Base-by-base conservation (phyloP, 1,139 yeast genomes). In the Candida smagusa region DNA sequence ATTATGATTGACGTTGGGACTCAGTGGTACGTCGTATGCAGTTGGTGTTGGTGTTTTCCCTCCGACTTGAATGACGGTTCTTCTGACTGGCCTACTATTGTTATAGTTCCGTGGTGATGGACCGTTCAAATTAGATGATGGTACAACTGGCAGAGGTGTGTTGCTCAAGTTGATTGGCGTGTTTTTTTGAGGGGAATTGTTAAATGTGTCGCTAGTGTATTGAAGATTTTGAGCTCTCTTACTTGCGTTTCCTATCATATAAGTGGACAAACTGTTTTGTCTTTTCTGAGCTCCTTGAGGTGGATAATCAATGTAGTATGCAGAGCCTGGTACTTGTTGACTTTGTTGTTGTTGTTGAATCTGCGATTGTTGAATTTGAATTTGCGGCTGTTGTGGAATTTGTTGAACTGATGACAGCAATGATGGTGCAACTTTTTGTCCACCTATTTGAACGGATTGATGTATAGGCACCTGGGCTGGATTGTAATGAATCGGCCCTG, bases 11-110 rank as follows among this genome's bases (percentile, higher is more conserved):
- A 65, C 56, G 36, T 56, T 63, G 9, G 76, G 75, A 42, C 70
- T 63, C 13, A 66, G 59, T 3, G 76, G 76, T 9, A 69, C 62
- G 26, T 69, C 75, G 49, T 65, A 68, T 9, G 68, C 52, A 11
- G 72, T 61, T 12, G 72, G 72, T 0, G 74, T 65, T 2, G 75
- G 74, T 9, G 75, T 69, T 38, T 65, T 65, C 41, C 49, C 29
- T 27, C 29, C 53, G 33, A 30, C 38, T 19, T 22, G 28, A 34
- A 38, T 30, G 30, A 41, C 35, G 12, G 37, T 42, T 36, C 48
- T 44, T 26, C 48, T 36, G 9, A 33, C 40, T 21, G 24, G 32
- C 12, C 32, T 28, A 19, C 28, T 26, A 5, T 16, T 16, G 34
- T 23, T 29, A 22, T 27, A 30, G 28, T 32, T 35, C 25, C 41